Evolutionary conservation across 768 basidiomycete genomes (phyloP), one percentile per base, ranked within the genome.

Genomic region (Gelatoporia subvermispora): DNA sequence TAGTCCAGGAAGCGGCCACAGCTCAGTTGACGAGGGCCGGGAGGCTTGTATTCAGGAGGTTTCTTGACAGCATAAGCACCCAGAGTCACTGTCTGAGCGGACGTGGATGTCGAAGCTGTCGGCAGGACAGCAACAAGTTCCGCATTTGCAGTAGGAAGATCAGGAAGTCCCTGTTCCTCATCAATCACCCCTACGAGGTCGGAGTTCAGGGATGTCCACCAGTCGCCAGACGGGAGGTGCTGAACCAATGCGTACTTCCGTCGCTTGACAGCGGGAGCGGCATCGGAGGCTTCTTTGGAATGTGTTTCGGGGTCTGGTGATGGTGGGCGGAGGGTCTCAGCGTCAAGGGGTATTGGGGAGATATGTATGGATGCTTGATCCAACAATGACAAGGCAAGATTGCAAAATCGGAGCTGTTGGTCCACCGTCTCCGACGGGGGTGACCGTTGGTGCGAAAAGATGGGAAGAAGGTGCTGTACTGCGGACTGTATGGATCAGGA

Each of bases 201-300:
- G 18, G 79, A 73, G 59, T 73, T 77, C 46, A 84, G 75, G 22
- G 89, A 88, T 15, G 87, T 76, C 84, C 88, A 93, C 71, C 81
- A 89, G 50, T 85, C 83, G 35, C 82, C 88, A 1, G 72, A 76
- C 0, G 90, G 87, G 7, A 93, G 71, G 50, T 81, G 83, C 58
- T 93, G 89, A 55, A 91, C 74, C 40, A 93, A 78, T 3, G 90
- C 88, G 65, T 84, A 90, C 59, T 74, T 79, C 45, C 75, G 78
- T 39, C 65, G 68, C 45, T 52, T 58, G 8, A 50, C 44, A 9
- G 58, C 40, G 51, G 67, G 55, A 51, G 67, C 53, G 39, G 66
- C 49, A 58, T 46, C 17, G 21, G 48, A 64, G 20, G 61, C 57
- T 21, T 60, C 51, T 38, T 64, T 65, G 3, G 60, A 28, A 8